Conservation (phyloP, 306 rosid species). For the Medicago lupulina region DNA sequence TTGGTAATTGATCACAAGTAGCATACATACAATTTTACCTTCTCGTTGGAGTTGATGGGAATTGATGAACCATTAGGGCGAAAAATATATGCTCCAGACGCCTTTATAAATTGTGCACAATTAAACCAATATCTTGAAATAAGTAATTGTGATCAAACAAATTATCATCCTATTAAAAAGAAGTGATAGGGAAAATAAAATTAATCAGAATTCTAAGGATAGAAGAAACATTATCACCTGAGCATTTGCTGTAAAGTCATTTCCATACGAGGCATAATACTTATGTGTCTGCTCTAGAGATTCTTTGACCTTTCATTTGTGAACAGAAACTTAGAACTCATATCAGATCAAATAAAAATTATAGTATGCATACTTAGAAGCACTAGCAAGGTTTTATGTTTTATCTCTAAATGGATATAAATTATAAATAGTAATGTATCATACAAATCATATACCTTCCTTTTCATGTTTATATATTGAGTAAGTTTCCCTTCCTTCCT, state of each 20-base stretch:
- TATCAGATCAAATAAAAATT: constrained; percentile 15
- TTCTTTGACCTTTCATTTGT: constrained; percentile 56
- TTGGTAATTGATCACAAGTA: constrained; percentile 5
- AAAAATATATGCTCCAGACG: constrained; percentile 67
- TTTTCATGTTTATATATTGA: constrained; percentile 60
- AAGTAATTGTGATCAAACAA: constrained; percentile 21
- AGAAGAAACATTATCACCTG: constrained; percentile 52
- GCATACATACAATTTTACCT: constrained; percentile 43
- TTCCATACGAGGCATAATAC: constrained; percentile 48
- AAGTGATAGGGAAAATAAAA: neutral
- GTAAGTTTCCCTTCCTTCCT: constrained; percentile 61
- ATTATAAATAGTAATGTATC: constrained; percentile 6
- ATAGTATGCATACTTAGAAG: constrained; percentile 10
- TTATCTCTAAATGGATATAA: constrained; percentile 14
- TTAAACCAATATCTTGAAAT: constrained; percentile 25
- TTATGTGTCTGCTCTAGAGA: constrained; percentile 51
- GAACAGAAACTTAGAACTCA: constrained; percentile 37
- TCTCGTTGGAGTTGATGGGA: constrained; percentile 37
- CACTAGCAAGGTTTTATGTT: constrained; percentile 24
- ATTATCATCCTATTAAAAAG: neutral
- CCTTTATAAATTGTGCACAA: constrained; percentile 44
- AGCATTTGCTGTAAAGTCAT: constrained; percentile 40
- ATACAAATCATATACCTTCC: constrained; percentile 54
- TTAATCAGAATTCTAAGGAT: constrained; percentile 11
- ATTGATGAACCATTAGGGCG: constrained; percentile 58